Evolutionary conservation across 352 stramenopile species (phyloP).

Genomic region (Pilasporangium apinafurcum): DNA sequence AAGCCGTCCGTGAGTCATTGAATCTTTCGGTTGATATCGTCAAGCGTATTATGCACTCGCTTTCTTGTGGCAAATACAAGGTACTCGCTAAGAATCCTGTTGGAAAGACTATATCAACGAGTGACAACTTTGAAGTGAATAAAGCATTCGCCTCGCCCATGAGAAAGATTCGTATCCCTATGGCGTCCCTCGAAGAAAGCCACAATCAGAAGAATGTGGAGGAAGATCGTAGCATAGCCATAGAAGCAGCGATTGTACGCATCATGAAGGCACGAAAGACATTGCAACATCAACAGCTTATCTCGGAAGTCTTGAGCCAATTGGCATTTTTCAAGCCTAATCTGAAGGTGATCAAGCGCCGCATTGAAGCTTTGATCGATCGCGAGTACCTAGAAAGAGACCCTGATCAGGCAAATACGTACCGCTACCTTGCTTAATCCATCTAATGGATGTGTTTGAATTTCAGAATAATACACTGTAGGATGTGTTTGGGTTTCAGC

Average conservation of each 20-base stretch:
- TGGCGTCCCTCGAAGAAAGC: constrained; percentile 97
- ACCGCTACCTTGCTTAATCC: constrained; percentile 93
- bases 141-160: constrained; percentile 92
- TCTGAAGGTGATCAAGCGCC: constrained; percentile 96
- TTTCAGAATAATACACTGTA: too few species aligned
- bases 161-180: constrained; percentile 98
- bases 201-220: constrained; percentile 98
- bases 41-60: constrained; percentile 97
- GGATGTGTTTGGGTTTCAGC: too few species aligned
- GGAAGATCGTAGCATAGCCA: constrained; percentile 95
- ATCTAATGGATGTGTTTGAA: too few species aligned
- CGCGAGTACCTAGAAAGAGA: constrained; percentile 98
- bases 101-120: constrained; percentile 93
- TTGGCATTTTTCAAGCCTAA: constrained; percentile 98
- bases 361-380: constrained; percentile 98
- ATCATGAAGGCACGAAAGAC: constrained; percentile 99
- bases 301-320: constrained; percentile 97
- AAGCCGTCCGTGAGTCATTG: constrained; percentile 87
- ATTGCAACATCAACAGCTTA: constrained; percentile 96
- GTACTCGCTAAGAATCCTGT: constrained; percentile 92
- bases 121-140: constrained; percentile 95
- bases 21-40: constrained; percentile 95
- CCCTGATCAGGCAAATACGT: constrained; percentile 93
- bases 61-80: constrained; percentile 99
- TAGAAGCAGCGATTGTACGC: constrained; percentile 99